Conservation (phyloP, 768 basidiomycete genomes). For the Leucogyrophana mollusca region DNA sequence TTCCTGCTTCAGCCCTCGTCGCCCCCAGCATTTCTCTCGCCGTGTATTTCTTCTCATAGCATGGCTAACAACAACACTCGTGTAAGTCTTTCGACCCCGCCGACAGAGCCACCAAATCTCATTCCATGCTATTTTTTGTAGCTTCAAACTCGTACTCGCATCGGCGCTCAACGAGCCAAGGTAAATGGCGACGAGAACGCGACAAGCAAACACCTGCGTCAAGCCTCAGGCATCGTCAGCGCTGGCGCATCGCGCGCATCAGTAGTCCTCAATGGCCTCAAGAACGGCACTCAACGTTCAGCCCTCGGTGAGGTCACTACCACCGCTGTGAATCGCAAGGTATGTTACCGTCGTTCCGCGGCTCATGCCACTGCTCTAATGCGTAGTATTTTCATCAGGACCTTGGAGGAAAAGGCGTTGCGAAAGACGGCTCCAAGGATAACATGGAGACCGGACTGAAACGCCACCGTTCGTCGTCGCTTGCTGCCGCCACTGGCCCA, state of each 20-base stretch:
- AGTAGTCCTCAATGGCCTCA: slow-evolving; percentile 39
- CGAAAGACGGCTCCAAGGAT: slow-evolving; percentile 61
- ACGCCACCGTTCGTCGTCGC: slow-evolving; percentile 65
- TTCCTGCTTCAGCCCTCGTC: slow-evolving; percentile 10
- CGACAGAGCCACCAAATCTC: slow-evolving; percentile 6
- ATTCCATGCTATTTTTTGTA: slow-evolving; percentile 22
- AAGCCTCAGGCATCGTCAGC: slow-evolving; percentile 48
- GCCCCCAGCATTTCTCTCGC: slow-evolving; percentile 16
- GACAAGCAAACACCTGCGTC: slow-evolving; percentile 62
- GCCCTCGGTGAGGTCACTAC: slow-evolving; percentile 83
- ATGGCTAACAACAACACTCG: slow-evolving; percentile 66
- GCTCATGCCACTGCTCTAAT: slow-evolving; percentile 2
- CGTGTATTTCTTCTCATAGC: slow-evolving; percentile 24
- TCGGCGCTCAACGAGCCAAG: slow-evolving; percentile 58
- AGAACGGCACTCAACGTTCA: slow-evolving; percentile 61
- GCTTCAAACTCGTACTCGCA: slow-evolving; percentile 67
- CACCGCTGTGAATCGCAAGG: slow-evolving; percentile 76
- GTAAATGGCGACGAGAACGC: slow-evolving; percentile 79
- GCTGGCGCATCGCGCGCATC: slow-evolving; percentile 51
- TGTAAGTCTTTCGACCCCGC: slow-evolving; percentile 37
- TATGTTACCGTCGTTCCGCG: slow-evolving; percentile 31
- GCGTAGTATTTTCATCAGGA: slow-evolving; percentile 38
- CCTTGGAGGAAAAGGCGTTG: slow-evolving; percentile 44
- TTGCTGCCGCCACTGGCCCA: slow-evolving; percentile 56
- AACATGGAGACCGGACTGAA: slow-evolving; percentile 48